Conservation (phyloP, 805 yeast species). For the Saccharomycopsis sp. region DNA sequence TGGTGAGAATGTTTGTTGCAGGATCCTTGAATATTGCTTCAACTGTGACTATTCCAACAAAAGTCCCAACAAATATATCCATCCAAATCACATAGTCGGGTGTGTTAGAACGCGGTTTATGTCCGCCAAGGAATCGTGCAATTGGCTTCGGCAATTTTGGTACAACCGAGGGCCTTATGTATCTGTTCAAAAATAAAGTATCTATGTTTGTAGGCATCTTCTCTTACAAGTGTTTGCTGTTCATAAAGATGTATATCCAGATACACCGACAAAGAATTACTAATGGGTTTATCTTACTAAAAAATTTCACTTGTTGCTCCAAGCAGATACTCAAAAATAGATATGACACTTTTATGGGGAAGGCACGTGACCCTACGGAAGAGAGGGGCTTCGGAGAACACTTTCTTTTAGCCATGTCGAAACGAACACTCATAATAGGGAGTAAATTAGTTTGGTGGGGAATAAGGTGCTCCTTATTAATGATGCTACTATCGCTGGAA, state of each 20-base stretch:
- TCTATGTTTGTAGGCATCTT: not conserved
- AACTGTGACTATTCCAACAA: constrained; percentile 39
- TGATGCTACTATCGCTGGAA: no score
- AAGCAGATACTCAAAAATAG: not conserved
- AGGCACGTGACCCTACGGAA: not conserved
- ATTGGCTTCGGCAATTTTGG: constrained; percentile 32
- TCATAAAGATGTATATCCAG: no score
- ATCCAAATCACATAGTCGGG: constrained; percentile 41
- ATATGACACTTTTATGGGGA: not conserved
- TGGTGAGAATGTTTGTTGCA: constrained; percentile 31
- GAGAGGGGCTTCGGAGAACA: not conserved
- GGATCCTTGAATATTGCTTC: constrained; percentile 40
- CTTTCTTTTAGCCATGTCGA: not conserved
- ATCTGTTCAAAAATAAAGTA: not conserved
- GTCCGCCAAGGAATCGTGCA: constrained; percentile 35
- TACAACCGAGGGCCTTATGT: constrained; percentile 22
- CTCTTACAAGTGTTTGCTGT: no score
- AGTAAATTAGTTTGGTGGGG: no score
- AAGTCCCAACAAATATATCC: constrained; percentile 40
- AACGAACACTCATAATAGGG: no score
- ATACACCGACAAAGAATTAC: no score
- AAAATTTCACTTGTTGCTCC: no score
- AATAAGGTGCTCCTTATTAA: no score
- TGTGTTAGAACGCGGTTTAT: constrained; percentile 6
- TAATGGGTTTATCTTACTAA: no score